Conservation (phyloP, 345 rosid species). For the Lenwebbia sp. region DNA sequence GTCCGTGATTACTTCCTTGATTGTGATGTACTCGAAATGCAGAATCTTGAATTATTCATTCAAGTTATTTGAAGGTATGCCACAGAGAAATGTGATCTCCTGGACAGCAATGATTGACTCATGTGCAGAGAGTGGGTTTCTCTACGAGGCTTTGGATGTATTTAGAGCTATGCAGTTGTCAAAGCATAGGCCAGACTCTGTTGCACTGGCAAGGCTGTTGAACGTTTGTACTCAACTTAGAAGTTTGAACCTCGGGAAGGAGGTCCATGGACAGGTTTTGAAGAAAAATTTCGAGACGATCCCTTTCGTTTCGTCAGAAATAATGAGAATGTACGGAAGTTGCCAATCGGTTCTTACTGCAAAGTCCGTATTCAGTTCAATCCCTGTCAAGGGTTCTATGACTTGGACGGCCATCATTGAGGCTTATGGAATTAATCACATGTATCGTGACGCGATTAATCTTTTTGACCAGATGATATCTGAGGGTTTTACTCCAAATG, state of each 20-base stretch:
- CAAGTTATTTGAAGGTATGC: conserved; percentile 46
- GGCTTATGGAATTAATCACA: conserved; percentile 37
- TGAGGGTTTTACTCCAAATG: conserved; percentile 45
- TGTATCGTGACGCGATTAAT: conserved; percentile 34
- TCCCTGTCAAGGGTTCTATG: conserved; percentile 57
- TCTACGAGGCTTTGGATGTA: conserved; percentile 25
- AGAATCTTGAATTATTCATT: conserved; percentile 36
- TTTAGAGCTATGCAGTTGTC: conserved; percentile 65
- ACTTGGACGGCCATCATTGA: conserved; percentile 83
- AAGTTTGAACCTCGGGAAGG: conserved; percentile 59
- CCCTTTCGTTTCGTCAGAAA: conserved; percentile 57
- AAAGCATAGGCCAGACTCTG: conserved; percentile 63
- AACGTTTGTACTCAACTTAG: conserved; percentile 39
- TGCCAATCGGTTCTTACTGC: conserved; percentile 44
- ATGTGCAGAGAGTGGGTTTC: conserved; percentile 24
- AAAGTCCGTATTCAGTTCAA: conserved; percentile 34
- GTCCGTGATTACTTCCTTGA: conserved; percentile 57
- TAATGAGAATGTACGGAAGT: conserved; percentile 62
- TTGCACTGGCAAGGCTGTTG: conserved; percentile 54
- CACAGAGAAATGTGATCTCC: conserved; percentile 43
- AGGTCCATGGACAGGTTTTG: conserved; percentile 61
- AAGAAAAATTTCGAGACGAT: conserved; percentile 45
- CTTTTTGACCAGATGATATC: conserved; percentile 52
- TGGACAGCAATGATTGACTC: conserved; percentile 79
- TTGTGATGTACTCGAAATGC: conserved; percentile 81